Evolutionary conservation across 345 rosid species (phyloP).

Genomic region (Camelina sativa): DNA sequence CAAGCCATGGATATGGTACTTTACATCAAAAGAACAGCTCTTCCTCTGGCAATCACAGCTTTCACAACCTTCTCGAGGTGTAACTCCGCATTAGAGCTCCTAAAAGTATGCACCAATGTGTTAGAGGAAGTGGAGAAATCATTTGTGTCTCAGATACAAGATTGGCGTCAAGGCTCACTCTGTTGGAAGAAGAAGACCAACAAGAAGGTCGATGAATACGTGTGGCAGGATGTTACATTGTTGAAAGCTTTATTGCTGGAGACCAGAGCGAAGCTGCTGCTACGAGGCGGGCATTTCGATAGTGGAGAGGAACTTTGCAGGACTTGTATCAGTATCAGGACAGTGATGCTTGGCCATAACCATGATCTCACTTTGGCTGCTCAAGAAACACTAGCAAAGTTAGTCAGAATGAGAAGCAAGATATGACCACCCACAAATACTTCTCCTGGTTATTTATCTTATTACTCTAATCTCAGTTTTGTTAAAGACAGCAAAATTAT

Average conservation of each 20-base stretch:
- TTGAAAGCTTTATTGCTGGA: conserved; percentile 79
- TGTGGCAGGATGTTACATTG: conserved; percentile 91
- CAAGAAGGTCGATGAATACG: conserved; percentile 76
- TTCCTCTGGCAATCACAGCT: conserved; percentile 80
- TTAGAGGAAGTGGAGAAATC: conserved; percentile 94
- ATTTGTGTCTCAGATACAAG: conserved; percentile 83
- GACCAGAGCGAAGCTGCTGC: conserved; percentile 83
- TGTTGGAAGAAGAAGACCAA: conserved; percentile 79
- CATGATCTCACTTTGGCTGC: conserved; percentile 86
- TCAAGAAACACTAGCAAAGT: conserved; percentile 86
- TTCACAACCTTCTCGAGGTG: conserved; percentile 87
- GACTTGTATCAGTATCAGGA: conserved; percentile 87
- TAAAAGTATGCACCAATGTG: conserved; percentile 85
- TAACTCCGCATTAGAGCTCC: conserved; percentile 81
- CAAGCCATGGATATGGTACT: conserved; percentile 76
- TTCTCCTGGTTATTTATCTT: conserved; percentile 16
- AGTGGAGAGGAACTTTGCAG: conserved; percentile 84
- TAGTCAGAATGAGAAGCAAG: conserved; percentile 94
- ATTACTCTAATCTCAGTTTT: conserved; percentile 32
- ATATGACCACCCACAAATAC: conserved; percentile 46
- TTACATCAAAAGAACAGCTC: conserved; percentile 79
- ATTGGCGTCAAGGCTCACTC: conserved; percentile 79
- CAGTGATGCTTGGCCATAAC: conserved; percentile 92
- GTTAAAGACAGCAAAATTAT: conserved; percentile 30
- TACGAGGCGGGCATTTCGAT: conserved; percentile 88